These are phyloP conservation scores for Penicillium sp. DNA, from an alignment of 2,329 filamentous ascomycete species.

Conservation along the genomic window DNA sequence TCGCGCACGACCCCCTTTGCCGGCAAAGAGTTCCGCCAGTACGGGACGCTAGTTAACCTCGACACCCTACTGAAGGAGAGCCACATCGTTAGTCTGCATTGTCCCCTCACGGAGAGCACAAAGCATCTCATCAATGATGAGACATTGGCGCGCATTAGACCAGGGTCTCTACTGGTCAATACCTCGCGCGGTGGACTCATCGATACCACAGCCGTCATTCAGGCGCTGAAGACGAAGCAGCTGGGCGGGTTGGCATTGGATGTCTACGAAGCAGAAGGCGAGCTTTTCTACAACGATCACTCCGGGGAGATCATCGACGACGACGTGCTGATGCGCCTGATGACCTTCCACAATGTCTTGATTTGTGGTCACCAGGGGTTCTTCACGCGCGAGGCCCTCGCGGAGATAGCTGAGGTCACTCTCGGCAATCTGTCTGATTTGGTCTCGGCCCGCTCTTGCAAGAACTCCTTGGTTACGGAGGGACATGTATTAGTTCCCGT, in stretches of 20 bases:
- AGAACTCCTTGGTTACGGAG: slow-evolving; percentile 33
- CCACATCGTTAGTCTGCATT: slow-evolving; percentile 66
- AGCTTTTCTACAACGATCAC: slow-evolving; percentile 65
- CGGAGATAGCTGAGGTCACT: slow-evolving; percentile 63
- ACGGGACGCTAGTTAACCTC: slow-evolving; percentile 56
- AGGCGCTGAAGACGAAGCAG: slow-evolving; percentile 59
- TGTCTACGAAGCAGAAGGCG: slow-evolving; percentile 64
- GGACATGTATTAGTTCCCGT: slow-evolving; percentile 28
- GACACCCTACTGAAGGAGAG: slow-evolving; percentile 55
- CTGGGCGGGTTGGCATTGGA: slow-evolving; percentile 65
- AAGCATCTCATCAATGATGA: slow-evolving; percentile 60
- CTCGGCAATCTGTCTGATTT: slow-evolving; percentile 54
- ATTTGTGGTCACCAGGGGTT: slow-evolving; percentile 69
- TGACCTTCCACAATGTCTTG: slow-evolving; percentile 68
- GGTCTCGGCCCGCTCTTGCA: slow-evolving; percentile 24
- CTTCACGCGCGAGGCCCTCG: slow-evolving; percentile 65
- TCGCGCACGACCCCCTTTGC: slow-evolving; percentile 63
- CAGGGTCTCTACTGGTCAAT: slow-evolving; percentile 61
- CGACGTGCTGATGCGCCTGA: slow-evolving; percentile 64
- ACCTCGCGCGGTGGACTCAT: slow-evolving; percentile 67
- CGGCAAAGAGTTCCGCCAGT: slow-evolving; percentile 49
- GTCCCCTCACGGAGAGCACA: slow-evolving; percentile 62
- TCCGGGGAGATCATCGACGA: slow-evolving; percentile 66
- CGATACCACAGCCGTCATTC: slow-evolving; percentile 60
- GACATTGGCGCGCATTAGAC: slow-evolving; percentile 58